Conservation (phyloP, 495 filamentous ascomycete species). For the Evansstolkia leycettana region DNA sequence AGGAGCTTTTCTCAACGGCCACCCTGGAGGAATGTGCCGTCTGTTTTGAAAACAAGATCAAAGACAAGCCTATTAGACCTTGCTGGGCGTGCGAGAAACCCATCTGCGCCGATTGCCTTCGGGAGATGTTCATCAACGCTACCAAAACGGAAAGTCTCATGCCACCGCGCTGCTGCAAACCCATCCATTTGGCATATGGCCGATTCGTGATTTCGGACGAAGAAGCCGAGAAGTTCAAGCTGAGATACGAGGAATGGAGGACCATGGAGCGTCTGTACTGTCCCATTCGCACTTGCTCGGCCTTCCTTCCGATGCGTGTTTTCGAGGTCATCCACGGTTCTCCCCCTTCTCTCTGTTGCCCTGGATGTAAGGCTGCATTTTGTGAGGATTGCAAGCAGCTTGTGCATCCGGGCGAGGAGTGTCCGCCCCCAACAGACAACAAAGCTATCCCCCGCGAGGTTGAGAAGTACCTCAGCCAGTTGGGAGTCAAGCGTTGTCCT, state of each 20-base stretch:
- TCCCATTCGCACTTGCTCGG: conserved; percentile 14
- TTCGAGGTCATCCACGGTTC: not conserved
- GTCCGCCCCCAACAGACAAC: conserved; percentile 3
- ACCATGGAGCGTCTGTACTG: conserved; percentile 17
- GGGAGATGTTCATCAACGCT: conserved; percentile 13
- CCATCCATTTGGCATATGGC: conserved; percentile 7
- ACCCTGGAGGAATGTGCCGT: conserved; percentile 3
- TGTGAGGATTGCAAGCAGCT: conserved; percentile 10
- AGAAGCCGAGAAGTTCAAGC: conserved; percentile 12
- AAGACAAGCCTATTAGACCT: not conserved
- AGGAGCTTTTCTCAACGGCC: no score
- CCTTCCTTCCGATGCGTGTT: conserved; percentile 12
- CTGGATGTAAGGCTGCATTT: conserved; percentile 6
- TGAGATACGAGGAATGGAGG: conserved; percentile 16
- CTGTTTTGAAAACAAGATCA: conserved; percentile 4
- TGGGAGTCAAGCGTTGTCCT: conserved; percentile 14
- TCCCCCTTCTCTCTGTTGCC: conserved; percentile 4
- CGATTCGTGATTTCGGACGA: conserved; percentile 5
- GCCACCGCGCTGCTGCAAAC: conserved; percentile 14
- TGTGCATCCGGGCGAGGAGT: conserved; percentile 7
- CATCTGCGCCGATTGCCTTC: conserved; percentile 10
- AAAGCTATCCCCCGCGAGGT: conserved; percentile 8
- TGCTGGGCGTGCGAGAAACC: not conserved
- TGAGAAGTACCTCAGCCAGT: conserved; percentile 5
- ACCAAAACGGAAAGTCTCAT: conserved; percentile 12